A percentile compares a stretch with the other conserved stretches of the same genome.
phyloP scores from a whole-genome alignment of 2,329 filamentous ascomycete species.

The Rosellinia necatrix region DNA sequence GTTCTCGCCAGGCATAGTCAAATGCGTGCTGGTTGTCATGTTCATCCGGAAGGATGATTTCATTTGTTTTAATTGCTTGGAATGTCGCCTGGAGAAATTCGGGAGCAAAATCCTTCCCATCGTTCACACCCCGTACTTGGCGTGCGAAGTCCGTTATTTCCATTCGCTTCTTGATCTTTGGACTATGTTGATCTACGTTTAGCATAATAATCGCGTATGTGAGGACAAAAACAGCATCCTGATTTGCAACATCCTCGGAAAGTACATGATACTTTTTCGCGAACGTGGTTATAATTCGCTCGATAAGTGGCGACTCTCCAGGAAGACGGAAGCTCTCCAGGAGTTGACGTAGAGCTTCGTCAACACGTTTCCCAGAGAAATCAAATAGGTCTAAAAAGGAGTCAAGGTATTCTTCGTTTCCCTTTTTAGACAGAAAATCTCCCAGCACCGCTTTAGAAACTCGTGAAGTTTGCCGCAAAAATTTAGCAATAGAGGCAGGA shows the following conservation, averaged over 20 bases:
- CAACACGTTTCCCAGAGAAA: conserved; percentile 82
- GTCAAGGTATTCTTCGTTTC: conserved; percentile 81
- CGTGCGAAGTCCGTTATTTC: conserved; percentile 78
- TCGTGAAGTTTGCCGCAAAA: conserved; percentile 83
- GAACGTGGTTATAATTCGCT: conserved; percentile 87
- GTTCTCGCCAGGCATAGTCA: conserved; percentile 96
- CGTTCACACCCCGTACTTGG: conserved; percentile 91
- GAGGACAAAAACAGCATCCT: conserved; percentile 86
- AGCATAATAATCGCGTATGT: conserved; percentile 97
- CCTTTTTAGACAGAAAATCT: conserved; percentile 89
- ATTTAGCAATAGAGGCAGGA: conserved; percentile 78
- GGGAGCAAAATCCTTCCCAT: conserved; percentile 78
- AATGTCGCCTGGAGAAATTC: conserved; percentile 87
- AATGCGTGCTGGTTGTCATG: conserved; percentile 97
- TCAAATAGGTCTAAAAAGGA: conserved; percentile 88
- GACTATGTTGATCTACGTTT: conserved; percentile 96
- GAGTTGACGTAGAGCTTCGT: conserved; percentile 86
- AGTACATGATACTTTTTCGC: conserved; percentile 80
- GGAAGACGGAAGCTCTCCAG: conserved; percentile 91
- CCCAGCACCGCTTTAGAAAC: conserved; percentile 90
- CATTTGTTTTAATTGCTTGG: conserved; percentile 86
- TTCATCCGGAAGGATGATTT: conserved; percentile 96
- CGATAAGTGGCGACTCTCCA: conserved; percentile 90
- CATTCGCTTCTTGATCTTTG: conserved; percentile 91
- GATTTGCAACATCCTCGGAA: conserved; percentile 76